phyloP scores from a whole-genome alignment of 2,329 filamentous ascomycete genomes.

The Trichophyton mentagrophytes region DNA sequence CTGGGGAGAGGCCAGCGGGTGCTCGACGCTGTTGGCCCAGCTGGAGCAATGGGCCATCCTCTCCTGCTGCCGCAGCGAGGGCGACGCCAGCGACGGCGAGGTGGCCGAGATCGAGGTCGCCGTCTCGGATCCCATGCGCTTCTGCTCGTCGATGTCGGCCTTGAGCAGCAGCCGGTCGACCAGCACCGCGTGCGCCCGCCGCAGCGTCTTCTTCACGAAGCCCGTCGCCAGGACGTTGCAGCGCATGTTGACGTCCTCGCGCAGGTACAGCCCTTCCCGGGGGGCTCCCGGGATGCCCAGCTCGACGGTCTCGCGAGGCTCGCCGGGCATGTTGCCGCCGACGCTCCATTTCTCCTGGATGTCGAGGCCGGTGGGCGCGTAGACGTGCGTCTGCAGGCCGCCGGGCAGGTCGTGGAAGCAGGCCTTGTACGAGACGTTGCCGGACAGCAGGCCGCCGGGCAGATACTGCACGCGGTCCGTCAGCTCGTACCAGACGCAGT shows the following conservation, averaged over 20 bases:
- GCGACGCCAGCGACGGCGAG: neutral
- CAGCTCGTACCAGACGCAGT: slow-evolving; percentile 63
- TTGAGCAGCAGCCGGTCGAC: slow-evolving; percentile 51
- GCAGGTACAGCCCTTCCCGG: slow-evolving; percentile 57
- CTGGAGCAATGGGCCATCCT: neutral
- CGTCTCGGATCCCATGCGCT: slow-evolving; percentile 13
- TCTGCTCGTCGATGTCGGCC: slow-evolving; percentile 30
- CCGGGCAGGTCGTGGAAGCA: slow-evolving; percentile 63
- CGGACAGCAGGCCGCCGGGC: slow-evolving; percentile 50
- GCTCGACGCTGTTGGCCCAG: neutral
- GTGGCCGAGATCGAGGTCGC: neutral
- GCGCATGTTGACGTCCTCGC: slow-evolving; percentile 74
- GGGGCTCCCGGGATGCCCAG: slow-evolving; percentile 51
- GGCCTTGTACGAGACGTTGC: slow-evolving; percentile 63
- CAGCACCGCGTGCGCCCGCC: slow-evolving; percentile 58
- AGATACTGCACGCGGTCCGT: slow-evolving; percentile 67
- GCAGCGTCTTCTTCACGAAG: slow-evolving; percentile 74
- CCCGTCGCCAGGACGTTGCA: slow-evolving; percentile 63
- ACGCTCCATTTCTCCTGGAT: slow-evolving; percentile 69
- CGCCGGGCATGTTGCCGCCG: slow-evolving; percentile 57
- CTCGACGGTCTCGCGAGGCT: slow-evolving; percentile 53
- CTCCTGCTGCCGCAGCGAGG: neutral
- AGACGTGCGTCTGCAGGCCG: slow-evolving; percentile 70
- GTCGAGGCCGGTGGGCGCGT: slow-evolving; percentile 68
- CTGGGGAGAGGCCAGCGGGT: neutral